Conservation (phyloP, 169 alveolate species). For the Perkinsus olseni region DNA sequence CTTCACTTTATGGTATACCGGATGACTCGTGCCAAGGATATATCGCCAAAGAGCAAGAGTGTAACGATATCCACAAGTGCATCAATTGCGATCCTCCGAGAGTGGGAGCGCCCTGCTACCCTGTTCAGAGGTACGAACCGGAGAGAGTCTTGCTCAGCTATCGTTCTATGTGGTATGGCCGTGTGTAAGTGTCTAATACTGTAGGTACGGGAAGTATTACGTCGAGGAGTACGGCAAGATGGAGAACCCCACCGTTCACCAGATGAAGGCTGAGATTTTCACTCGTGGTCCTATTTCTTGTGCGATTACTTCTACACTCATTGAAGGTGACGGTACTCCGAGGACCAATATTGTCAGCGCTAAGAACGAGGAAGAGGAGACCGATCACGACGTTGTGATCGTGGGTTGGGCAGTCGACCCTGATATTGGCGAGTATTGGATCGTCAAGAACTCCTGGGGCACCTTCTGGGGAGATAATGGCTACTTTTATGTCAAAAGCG, state of each 20-base stretch:
- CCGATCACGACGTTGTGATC: slow-evolving; percentile 61
- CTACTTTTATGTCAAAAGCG: slow-evolving; percentile 51
- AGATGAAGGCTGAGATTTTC: slow-evolving; percentile 57
- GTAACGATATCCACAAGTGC: slow-evolving; percentile 40
- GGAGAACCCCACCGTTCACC: background rate
- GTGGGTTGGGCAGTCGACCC: slow-evolving; percentile 63
- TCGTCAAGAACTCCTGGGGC: slow-evolving; percentile 70
- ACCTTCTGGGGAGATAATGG: slow-evolving; percentile 72
- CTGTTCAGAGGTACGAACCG: background rate
- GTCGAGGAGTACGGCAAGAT: slow-evolving; percentile 46
- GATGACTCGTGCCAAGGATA: slow-evolving; percentile 55
- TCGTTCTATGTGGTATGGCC: background rate
- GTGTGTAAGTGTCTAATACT: too few species aligned
- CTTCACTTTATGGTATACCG: slow-evolving; percentile 46
- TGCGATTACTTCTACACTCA: slow-evolving; percentile 41
- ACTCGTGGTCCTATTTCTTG: slow-evolving; percentile 59
- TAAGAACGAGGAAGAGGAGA: slow-evolving; percentile 23
- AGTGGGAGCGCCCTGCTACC: background rate
- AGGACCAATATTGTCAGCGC: slow-evolving; percentile 5
- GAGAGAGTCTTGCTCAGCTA: background rate
- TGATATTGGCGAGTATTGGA: slow-evolving; percentile 46
- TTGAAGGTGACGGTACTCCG: background rate
- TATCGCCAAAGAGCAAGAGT: slow-evolving; percentile 42
- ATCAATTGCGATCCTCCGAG: slow-evolving; percentile 25
- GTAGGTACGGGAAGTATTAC: slow-evolving; percentile 22